These are phyloP conservation scores for Lyophyllum semitale DNA, from an alignment of 768 basidiomycete species.

Conservation along the genomic window DNA sequence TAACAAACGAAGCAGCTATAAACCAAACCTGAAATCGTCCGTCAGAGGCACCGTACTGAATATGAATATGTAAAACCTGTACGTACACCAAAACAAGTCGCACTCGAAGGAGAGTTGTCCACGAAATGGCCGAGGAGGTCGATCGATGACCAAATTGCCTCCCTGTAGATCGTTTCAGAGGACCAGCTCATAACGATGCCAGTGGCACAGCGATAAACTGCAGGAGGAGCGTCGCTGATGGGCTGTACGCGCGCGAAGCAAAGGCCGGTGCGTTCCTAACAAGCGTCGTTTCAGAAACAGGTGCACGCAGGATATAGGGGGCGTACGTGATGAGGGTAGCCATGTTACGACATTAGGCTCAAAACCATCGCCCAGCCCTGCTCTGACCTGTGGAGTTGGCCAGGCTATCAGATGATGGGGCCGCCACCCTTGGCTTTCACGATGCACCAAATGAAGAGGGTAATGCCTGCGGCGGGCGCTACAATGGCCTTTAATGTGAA, in stretches of 20 bases:
- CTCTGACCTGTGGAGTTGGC: constrained; percentile 62
- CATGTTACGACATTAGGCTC: constrained; percentile 78
- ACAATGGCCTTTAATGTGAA: constrained; percentile 80
- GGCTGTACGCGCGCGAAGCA: constrained; percentile 59
- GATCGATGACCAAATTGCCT: constrained; percentile 79
- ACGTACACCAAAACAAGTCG: constrained; percentile 67
- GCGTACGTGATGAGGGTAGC: constrained; percentile 71
- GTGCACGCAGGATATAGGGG: too few species aligned
- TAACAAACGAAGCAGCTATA: constrained; percentile 77
- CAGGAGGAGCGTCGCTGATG: constrained; percentile 60
- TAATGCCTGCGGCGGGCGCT: constrained; percentile 67
- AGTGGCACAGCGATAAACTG: constrained; percentile 75
- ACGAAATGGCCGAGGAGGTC: constrained; percentile 70
- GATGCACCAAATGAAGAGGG: constrained; percentile 80
- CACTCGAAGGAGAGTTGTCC: constrained; percentile 59
- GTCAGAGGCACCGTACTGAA: neutral
- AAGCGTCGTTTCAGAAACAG: too few species aligned
- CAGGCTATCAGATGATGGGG: constrained; percentile 68
- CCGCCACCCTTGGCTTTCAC: constrained; percentile 77
- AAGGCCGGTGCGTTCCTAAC: too few species aligned
- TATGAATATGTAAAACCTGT: neutral
- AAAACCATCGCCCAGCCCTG: constrained; percentile 78
- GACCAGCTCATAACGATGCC: constrained; percentile 78
- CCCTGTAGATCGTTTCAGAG: constrained; percentile 73
- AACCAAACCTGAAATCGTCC: constrained; percentile 58